Percentiles rank a stretch among this genome's conserved stretches.
These are phyloP conservation scores for Solanum sejunctum DNA, from an alignment of 257 asterid genomes.

Conservation along the genomic window DNA sequence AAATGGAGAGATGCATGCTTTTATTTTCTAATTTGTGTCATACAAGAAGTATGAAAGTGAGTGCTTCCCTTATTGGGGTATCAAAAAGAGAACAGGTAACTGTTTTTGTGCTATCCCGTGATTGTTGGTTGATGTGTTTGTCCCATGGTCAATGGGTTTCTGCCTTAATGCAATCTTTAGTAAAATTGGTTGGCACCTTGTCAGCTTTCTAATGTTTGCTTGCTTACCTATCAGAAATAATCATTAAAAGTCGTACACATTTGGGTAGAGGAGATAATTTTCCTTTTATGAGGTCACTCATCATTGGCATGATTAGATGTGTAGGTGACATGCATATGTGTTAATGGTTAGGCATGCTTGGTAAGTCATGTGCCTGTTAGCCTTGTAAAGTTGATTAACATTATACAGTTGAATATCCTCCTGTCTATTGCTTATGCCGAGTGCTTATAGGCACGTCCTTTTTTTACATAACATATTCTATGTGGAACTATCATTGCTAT, in stretches of 20 bases:
- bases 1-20: neutral
- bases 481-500: neutral
- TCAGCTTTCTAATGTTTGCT: neutral
- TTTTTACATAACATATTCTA: neutral
- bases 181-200: neutral
- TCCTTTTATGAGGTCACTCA: neutral
- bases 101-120: neutral
- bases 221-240: neutral
- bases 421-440: neutral
- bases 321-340: neutral
- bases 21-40: too few relatives aligned
- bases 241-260: neutral
- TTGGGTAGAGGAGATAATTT: neutral
- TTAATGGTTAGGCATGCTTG: neutral
- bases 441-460: neutral
- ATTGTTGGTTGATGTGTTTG: neutral
- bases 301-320: neutral
- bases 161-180: neutral
- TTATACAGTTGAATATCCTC: neutral
- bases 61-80: neutral
- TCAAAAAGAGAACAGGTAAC: neutral
- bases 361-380: neutral
- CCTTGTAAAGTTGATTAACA: neutral
- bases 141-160: neutral
- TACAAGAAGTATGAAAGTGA: neutral